Evolutionary conservation across 257 asterid species (phyloP), one percentile per base, ranked within the genome.

Genomic region (Pogostemon cablin): DNA sequence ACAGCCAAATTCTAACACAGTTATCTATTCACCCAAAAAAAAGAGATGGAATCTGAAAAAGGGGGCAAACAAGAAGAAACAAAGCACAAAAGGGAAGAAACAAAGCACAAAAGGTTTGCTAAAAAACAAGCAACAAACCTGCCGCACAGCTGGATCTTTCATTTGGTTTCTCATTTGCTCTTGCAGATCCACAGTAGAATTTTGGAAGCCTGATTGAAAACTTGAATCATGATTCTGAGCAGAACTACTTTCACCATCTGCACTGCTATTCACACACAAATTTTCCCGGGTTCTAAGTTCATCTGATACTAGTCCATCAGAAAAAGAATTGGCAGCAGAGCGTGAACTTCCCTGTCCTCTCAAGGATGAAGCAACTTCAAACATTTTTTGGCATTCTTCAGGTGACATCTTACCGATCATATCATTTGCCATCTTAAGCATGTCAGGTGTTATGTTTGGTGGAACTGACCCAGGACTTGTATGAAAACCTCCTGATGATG

Each of bases 61-160:
- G 38, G 34, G 62, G 9, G 65, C 20, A 69, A 37, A 17, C 39
- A 42, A 43, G 5, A 42, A 43, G 5, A 11, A 20, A 69, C 34
- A 38, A 12, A 55, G 49, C 55, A 66, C 1, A 54, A 67, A 49
- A 2, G 37, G 6, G 5, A 42, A 43, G 5, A 11, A 20, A 69
- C 34, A 38, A 12, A 55, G 49, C 55, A 66, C 1, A 54, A 67
- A 49, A 2, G 37, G 6, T 63, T 25, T 72, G 46, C 25, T n/a
- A 2, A 3, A 62, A 58, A 70, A 41, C 62, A 62, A 15, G 73
- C 48, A 35, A 44, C 65, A 77, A 77, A 95, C 99, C 99, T 95
- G 90, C 64, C 84, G 88, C 99, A 90, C 88, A 52, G 93, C 97
- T 47, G 99, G 99, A 91, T 95, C 96, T 72, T 89, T 88, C 96